Evolutionary conservation across 768 basidiomycete species (phyloP).

Genomic region (Trametes coccinea): DNA sequence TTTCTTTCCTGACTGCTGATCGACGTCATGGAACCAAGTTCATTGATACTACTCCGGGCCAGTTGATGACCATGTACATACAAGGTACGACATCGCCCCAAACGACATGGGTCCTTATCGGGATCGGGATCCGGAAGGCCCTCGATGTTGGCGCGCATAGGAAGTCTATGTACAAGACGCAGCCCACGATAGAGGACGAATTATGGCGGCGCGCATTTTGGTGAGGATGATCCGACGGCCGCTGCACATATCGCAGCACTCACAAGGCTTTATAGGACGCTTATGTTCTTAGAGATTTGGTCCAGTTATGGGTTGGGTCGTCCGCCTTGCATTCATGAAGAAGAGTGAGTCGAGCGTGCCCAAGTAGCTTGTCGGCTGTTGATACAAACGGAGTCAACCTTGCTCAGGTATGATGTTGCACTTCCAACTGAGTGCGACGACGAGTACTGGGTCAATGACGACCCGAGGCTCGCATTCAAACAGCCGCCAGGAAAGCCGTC

Average conservation of each 20-base stretch:
- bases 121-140: slow-evolving; percentile 40
- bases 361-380: slow-evolving; percentile 27
- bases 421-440: slow-evolving; percentile 68
- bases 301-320: slow-evolving; percentile 59
- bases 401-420: slow-evolving; percentile 56
- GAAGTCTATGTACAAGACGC: slow-evolving; percentile 34
- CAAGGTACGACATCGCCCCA: slow-evolving; percentile 62
- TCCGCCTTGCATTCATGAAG: slow-evolving; percentile 65
- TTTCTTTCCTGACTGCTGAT: neutral
- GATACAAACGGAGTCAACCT: neutral
- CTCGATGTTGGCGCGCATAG: slow-evolving; percentile 50
- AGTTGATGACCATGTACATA: slow-evolving; percentile 58
- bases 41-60: neutral
- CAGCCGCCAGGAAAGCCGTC: slow-evolving; percentile 66
- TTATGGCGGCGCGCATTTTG: slow-evolving; percentile 60
- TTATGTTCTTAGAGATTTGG: slow-evolving; percentile 33
- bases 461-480: slow-evolving; percentile 50
- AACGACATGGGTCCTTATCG: slow-evolving; percentile 56
- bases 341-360: slow-evolving; percentile 46
- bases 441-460: slow-evolving; percentile 60
- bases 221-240: slow-evolving; percentile 29
- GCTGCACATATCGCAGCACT: slow-evolving; percentile 19
- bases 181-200: slow-evolving; percentile 51
- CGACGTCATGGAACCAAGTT: too few relatives aligned
- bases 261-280: slow-evolving; percentile 25